Evolutionary conservation across 1,284 basidiomycete genomes (phyloP), one percentile per base, ranked within the genome.

Genomic region (Ceratorhiza oryzae-sativae): DNA sequence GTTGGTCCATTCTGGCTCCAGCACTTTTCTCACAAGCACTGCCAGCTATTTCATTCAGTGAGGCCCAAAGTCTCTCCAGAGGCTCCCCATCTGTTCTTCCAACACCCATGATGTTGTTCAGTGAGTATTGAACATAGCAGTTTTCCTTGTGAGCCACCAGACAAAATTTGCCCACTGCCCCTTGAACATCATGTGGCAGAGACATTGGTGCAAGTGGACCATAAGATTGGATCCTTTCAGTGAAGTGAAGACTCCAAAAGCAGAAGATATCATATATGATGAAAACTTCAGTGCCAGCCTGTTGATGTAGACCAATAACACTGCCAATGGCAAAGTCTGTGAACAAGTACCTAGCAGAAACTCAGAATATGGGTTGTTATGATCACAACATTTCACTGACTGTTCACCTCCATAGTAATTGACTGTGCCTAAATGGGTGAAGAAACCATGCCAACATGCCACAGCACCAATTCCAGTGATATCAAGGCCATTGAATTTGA

Each of bases 31-130:
- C 61, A 48, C 25, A 65, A 9, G 46, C 48, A 65, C 61, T 49
- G 12, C 61, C 61, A 23, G 61, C 45, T n/a, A 42, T 51, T 13
- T 65, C 25, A 51, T 65, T 65, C 13, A 65, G 3, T 9, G 1
- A 1, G 8, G 61, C 45, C 61, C 61, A 65, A 23, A 27, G 18
- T 8, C 46, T 13, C n/a, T 65, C 61, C 5, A 23, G 10, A 1
- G 45, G n/a, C 18, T 65, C 61, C 9, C 61, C 61, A 18, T 65
- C 61, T 2, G 48, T 30, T 36, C 61, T 25, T 8, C 61, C 61
- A n/a, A 65, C 48, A 2, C 18, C 23, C 2, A 12, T 2, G 3
- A 34, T 51, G 20, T 49, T 42, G 32, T 65, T 65, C 1, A 51
- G 32, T 5, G 46, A 65, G 32, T 49, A 36, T 20, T 4, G 46